Evolutionary conservation across 345 rosid genomes (phyloP).

Genomic region (Salix caprea): DNA sequence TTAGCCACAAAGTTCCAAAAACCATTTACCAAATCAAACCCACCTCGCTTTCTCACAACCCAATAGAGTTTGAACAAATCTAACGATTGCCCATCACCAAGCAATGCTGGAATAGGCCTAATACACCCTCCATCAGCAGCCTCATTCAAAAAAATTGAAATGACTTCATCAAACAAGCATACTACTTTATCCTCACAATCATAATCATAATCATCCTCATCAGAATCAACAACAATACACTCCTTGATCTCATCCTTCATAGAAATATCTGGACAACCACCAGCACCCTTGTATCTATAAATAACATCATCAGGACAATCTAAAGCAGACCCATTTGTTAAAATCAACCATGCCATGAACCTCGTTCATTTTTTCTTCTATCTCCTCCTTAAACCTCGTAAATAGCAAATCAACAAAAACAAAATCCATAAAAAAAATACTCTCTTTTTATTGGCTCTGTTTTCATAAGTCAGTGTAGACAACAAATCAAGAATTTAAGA

Average conservation of each 20-base stretch:
- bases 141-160: slow-evolving; percentile 41
- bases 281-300: slow-evolving; percentile 7
- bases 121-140: slow-evolving; percentile 31
- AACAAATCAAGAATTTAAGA: not conserved
- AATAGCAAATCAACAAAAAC: slow-evolving; percentile 4
- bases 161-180: slow-evolving; percentile 50
- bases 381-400: not conserved
- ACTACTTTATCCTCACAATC: slow-evolving; percentile 34
- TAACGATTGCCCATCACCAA: slow-evolving; percentile 42
- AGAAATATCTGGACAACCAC: slow-evolving; percentile 8
- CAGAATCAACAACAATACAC: slow-evolving; percentile 3
- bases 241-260: slow-evolving; percentile 7
- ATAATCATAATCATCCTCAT: slow-evolving; percentile 19
- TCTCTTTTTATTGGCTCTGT: not conserved
- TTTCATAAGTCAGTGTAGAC: not conserved
- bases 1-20: slow-evolving; percentile 51
- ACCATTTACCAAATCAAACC: slow-evolving; percentile 51
- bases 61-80: slow-evolving; percentile 67
- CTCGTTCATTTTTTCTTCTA: not conserved
- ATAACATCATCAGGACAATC: slow-evolving; percentile 20
- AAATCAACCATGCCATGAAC: slow-evolving; percentile 54
- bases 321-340: slow-evolving; percentile 32
- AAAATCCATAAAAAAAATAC: not conserved
- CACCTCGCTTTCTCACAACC: slow-evolving; percentile 54
- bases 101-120: slow-evolving; percentile 47